Evolutionary conservation across 805 yeast species (phyloP).

Genomic region (Metschnikowia cerradonensis): DNA sequence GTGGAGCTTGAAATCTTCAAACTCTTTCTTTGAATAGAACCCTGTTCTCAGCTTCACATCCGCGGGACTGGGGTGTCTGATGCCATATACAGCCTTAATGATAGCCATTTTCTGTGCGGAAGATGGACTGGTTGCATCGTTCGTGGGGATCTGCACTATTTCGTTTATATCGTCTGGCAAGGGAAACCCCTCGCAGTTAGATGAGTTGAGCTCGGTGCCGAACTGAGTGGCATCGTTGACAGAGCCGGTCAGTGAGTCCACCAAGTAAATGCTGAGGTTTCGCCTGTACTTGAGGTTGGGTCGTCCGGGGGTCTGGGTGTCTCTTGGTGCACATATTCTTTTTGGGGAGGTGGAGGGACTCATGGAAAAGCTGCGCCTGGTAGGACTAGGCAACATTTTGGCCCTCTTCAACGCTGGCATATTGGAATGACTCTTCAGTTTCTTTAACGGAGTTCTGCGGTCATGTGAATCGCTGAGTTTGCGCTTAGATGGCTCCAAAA

Average conservation of each 20-base stretch:
- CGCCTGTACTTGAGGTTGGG: constrained; percentile 28
- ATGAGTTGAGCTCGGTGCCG: constrained; percentile 65
- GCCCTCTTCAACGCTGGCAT: constrained; percentile 30
- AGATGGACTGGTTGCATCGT: constrained; percentile 16
- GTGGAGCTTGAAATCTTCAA: constrained; percentile 18
- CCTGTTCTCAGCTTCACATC: constrained; percentile 13
- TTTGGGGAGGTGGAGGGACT: constrained; percentile 28
- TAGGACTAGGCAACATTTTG: constrained; percentile 16
- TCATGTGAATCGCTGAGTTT: constrained; percentile 14
- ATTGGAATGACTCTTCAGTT: constrained; percentile 10
- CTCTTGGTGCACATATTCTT: constrained; percentile 42
- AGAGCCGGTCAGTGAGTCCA: constrained; percentile 59
- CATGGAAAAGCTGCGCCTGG: neutral
- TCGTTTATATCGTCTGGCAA: constrained; percentile 56
- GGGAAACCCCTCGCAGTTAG: constrained; percentile 59
- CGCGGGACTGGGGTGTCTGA: neutral
- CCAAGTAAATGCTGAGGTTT: constrained; percentile 42
- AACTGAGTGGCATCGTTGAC: constrained; percentile 62
- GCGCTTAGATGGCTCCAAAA: constrained; percentile 26
- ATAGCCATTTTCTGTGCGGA: constrained; percentile 36
- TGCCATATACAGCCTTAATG: constrained; percentile 27
- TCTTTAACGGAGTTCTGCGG: constrained; percentile 7
- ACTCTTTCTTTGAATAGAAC: constrained; percentile 30
- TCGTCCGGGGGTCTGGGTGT: constrained; percentile 21
- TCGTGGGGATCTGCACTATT: constrained; percentile 56